phyloP scores from a whole-genome alignment of 169 alveolate species.

The Eimeria zaria region DNA sequence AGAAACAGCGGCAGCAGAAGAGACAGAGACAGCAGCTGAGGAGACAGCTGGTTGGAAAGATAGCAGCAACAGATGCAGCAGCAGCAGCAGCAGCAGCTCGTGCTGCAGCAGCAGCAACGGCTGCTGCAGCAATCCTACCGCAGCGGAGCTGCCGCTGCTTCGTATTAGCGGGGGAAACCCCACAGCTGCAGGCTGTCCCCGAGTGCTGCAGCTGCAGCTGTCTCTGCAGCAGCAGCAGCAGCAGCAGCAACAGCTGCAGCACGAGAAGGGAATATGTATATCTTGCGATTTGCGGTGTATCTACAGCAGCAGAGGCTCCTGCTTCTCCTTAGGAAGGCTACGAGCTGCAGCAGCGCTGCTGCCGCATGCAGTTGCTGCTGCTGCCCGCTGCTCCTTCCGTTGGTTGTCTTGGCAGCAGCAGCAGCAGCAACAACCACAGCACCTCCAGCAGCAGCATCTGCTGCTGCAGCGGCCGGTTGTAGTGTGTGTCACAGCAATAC shows the following conservation, averaged over 20 bases:
- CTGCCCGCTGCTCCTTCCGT: not conserved
- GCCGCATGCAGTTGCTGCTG: constrained; percentile 48
- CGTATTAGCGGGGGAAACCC: not conserved
- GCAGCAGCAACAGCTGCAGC: constrained; percentile 46
- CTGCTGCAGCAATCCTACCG: constrained; percentile 52
- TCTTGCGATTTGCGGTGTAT: constrained; percentile 46
- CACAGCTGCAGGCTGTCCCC: constrained; percentile 3
- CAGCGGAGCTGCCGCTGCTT: not conserved
- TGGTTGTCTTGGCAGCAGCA: constrained; percentile 39
- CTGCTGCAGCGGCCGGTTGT: not conserved
- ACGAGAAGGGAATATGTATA: not conserved
- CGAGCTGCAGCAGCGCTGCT: constrained; percentile 53
- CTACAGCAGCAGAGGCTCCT: not conserved
- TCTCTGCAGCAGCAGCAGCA: constrained; percentile 47
- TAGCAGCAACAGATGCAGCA: constrained; percentile 1
- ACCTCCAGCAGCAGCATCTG: not conserved
- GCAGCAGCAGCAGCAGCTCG: constrained; percentile 14
- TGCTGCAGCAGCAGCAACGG: constrained; percentile 21
- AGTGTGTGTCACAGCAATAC: not conserved
- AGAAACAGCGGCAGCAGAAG: too few species aligned
- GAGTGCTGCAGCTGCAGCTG: constrained; percentile 30
- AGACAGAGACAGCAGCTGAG: not conserved
- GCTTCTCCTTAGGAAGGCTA: constrained; percentile 19
- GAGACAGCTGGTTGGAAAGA: not conserved
- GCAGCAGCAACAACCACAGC: constrained; percentile 40